These are phyloP conservation scores for Ceratobasidium sp. DNA, from an alignment of 1,284 basidiomycete species.

Conservation along the genomic window DNA sequence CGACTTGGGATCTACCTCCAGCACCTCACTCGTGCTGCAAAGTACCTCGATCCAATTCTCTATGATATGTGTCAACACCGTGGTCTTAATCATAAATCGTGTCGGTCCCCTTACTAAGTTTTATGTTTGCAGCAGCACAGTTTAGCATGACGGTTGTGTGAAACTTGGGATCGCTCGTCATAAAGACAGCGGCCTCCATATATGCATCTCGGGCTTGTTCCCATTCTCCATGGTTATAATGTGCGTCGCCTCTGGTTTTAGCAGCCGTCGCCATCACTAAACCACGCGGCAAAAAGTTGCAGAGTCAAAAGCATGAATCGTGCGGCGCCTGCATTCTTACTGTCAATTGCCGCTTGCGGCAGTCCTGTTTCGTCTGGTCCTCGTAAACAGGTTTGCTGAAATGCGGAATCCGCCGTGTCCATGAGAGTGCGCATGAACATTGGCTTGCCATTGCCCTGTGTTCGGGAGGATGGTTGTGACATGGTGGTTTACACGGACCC, in stretches of 20 bases:
- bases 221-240: neutral
- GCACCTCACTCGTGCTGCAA: neutral
- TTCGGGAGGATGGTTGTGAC: neutral
- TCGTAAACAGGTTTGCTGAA: no score
- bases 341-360: slow-evolving; percentile 1
- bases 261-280: slow-evolving; percentile 1
- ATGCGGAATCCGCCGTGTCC: neutral
- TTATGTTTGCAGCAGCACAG: neutral
- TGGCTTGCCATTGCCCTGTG: neutral
- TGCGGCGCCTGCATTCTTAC: no score
- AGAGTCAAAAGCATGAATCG: neutral
- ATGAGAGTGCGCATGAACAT: neutral
- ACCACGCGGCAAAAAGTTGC: neutral
- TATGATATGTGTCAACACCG: neutral
- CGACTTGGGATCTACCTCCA: neutral
- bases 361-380: neutral
- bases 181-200: neutral
- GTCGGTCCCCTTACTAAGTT: neutral
- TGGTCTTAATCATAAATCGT: neutral
- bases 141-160: slow-evolving; percentile 14
- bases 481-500: neutral
- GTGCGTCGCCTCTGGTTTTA: neutral
- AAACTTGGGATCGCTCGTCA: slow-evolving; percentile 5
- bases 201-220: slow-evolving; percentile 10
- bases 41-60: slow-evolving; percentile 14